Evolutionary conservation across 2,329 filamentous ascomycete species (phyloP), one percentile per base, ranked within the genome.

Genomic region (Aureobasidium zeae): DNA sequence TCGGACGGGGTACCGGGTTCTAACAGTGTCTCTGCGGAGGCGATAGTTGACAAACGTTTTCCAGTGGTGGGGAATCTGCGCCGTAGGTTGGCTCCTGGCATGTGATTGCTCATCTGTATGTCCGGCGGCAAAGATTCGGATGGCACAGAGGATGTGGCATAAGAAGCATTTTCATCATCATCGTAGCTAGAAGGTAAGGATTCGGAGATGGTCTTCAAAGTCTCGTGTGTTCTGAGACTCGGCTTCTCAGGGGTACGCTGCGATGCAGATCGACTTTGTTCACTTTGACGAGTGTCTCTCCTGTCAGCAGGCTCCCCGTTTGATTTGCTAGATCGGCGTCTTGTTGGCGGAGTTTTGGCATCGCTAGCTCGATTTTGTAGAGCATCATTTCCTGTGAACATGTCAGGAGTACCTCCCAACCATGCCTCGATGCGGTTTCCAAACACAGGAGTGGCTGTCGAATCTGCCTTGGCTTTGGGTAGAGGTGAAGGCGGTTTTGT

Each of bases 341-440:
- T 24, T n/a, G 28, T n/a, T 17, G 10, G n/a, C 13, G 20, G 4
- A 16, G 6, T 8, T 20, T 21, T 13, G 8, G 15, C 15, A 15
- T 16, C 10, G 4, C n/a, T 16, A 11, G 20, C 10, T 15, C 7
- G 5, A 4, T 34, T 20, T 20, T 26, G 29, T 10, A 16, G 4
- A 33, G 12, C 8, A 9, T 28, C 12, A 17, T 32, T 56, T n/a
- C 73, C 70, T 35, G 68, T 48, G 46, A 77, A 74, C 2, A 73
- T 72, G 56, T 77, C 73, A 7, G 70, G 65, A 2, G 73, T 76
- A 41, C 64, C 64, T 2, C 69, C 70, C 5, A 81, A 67, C 77
- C 77, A 81, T 36, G 75, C 73, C 57, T 80, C 73, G 19, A 81
- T 71, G 35, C 74, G 74, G 41, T 55, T 69, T 15, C 63, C 65